These are phyloP conservation scores for Gilbertella persicaria DNA, from an alignment of 371 early-diverging fungal species.

Conservation along the genomic window DNA sequence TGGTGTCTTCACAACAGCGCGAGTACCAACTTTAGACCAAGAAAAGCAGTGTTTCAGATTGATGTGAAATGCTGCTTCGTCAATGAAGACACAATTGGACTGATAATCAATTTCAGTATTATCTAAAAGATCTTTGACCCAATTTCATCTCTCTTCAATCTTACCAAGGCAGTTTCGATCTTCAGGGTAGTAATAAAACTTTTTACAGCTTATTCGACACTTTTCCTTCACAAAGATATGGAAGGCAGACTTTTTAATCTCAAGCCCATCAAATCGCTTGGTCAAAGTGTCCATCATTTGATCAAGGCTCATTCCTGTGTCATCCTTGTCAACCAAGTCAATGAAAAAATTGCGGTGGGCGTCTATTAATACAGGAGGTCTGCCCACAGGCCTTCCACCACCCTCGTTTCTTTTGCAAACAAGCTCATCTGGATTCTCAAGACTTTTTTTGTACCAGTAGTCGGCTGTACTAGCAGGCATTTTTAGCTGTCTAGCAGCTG, in stretches of 20 bases:
- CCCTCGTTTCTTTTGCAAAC: conserved; percentile 5
- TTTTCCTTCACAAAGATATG: conserved; percentile 17
- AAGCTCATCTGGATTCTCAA: conserved; percentile 1
- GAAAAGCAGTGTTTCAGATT: conserved; percentile 17
- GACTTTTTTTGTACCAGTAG: conserved; percentile 3
- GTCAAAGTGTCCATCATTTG: conserved; percentile 21
- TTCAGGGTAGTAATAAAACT: conserved; percentile 16
- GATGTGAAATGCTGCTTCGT: conserved; percentile 15
- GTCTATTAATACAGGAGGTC: conserved; percentile 1
- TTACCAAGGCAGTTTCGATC: conserved; percentile 15
- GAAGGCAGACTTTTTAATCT: conserved; percentile 11
- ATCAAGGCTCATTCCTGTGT: conserved; percentile 11
- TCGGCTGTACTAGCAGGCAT: conserved; percentile 2
- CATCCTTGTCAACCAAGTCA: conserved; percentile 13
- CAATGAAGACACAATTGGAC: conserved; percentile 13
- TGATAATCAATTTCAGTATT: conserved; percentile 1
- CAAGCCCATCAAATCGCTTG: conserved; percentile 31
- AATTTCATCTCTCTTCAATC: conserved; percentile 20
- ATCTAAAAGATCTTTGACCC: conserved; percentile 1
- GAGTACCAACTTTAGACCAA: conserved; percentile 7
- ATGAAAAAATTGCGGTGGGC: conserved; percentile 1
- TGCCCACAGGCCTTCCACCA: conserved; percentile 3
- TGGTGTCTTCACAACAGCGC: conserved; percentile 3
- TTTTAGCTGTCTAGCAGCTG: not conserved
- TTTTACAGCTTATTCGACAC: conserved; percentile 17